Conservation (phyloP, 1,284 basidiomycete genomes). For the Ceratobasidium sp. region DNA sequence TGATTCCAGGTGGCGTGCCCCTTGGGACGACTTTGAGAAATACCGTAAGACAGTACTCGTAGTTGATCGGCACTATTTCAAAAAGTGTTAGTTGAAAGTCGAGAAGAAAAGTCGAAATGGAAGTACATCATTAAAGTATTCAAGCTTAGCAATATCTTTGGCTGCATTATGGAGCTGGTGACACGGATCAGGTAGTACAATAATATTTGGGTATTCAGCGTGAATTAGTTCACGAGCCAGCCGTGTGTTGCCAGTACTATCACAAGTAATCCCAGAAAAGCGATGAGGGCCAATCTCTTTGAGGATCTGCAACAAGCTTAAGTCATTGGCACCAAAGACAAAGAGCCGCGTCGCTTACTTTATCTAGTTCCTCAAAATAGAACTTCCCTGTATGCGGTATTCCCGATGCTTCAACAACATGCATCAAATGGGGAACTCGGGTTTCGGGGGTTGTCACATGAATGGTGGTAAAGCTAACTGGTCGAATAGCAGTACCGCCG, state of each 20-base stretch:
- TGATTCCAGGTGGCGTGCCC: conserved; percentile 49
- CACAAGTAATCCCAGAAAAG: conserved; percentile 54
- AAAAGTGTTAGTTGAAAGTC: neutral
- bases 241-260: conserved; percentile 58
- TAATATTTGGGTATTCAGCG: conserved; percentile 51
- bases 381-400: conserved; percentile 37
- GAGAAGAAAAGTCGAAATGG: neutral
- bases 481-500: conserved; percentile 48
- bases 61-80: conserved; percentile 36
- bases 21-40: conserved; percentile 54
- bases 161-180: conserved; percentile 55
- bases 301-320: conserved; percentile 53
- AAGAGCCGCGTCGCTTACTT: conserved; percentile 15
- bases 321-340: conserved; percentile 45
- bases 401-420: conserved; percentile 49
- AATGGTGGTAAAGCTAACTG: conserved; percentile 53
- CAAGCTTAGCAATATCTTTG: conserved; percentile 56
- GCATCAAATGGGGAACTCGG: conserved; percentile 49
- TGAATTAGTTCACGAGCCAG: conserved; percentile 50
- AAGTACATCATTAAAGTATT: conserved; percentile 49
- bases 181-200: conserved; percentile 56
- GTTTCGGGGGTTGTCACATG: conserved; percentile 51
- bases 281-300: conserved; percentile 51
- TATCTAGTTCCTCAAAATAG: conserved; percentile 31
- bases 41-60: conserved; percentile 49